Percentiles rank a stretch among this genome's conserved stretches.
These are phyloP conservation scores for Rhodomyrtus tomentosa DNA, from an alignment of 345 rosid species.

Conservation along the genomic window DNA sequence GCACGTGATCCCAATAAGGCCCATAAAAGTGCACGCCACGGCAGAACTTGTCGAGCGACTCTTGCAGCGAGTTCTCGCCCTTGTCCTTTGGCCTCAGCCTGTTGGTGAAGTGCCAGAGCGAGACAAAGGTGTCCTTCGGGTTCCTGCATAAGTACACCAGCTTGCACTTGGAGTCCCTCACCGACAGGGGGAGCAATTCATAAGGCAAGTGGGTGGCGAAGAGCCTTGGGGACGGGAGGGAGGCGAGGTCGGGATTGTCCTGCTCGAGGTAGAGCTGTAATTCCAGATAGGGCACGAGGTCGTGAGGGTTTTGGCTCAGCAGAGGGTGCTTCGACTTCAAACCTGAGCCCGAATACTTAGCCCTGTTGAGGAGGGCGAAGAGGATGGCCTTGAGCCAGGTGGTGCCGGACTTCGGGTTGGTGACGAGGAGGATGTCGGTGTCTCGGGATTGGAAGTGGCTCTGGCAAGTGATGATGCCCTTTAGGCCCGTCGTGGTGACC, in stretches of 20 bases:
- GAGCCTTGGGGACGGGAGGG: not conserved
- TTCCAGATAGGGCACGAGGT: slow-evolving; percentile 3
- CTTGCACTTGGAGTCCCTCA: slow-evolving; percentile 1
- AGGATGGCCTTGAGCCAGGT: slow-evolving; percentile 9
- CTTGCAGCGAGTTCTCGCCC: not conserved
- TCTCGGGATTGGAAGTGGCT: not conserved
- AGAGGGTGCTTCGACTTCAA: not conserved
- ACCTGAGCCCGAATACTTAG: not conserved
- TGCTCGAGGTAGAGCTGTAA: not conserved
- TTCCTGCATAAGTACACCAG: slow-evolving; percentile 5
- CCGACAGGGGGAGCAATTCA: not conserved
- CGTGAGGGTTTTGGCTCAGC: not conserved
- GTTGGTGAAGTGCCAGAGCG: slow-evolving; percentile 7
- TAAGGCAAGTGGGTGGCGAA: slow-evolving; percentile 2
- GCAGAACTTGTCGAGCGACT: slow-evolving; percentile 1
- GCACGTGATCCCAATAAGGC: slow-evolving; percentile 5
- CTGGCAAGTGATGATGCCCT: not conserved
- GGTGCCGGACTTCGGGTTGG: slow-evolving; percentile 12
- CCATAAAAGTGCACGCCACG: not conserved
- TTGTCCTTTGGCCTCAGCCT: not conserved
- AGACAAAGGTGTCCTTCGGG: slow-evolving; percentile 6
- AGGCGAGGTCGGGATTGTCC: slow-evolving; percentile 1
- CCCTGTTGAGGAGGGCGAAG: slow-evolving; percentile 2
- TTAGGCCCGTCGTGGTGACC: not conserved
- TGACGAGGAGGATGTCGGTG: slow-evolving; percentile 3